Evolutionary conservation across 179 eudicot species (phyloP).

Genomic region (Kewa caespitosa): DNA sequence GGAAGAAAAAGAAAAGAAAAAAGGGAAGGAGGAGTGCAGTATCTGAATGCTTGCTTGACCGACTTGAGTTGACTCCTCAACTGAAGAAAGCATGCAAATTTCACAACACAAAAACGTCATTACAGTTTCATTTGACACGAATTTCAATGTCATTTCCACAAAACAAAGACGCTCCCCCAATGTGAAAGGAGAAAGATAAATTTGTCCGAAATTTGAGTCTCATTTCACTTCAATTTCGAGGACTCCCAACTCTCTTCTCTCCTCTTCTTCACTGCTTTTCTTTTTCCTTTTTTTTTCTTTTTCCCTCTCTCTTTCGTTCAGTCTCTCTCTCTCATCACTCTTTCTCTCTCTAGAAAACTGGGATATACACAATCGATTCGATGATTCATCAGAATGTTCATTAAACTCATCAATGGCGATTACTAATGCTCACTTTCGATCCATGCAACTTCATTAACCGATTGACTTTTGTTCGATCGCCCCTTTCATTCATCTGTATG

Average conservation of each 20-base stretch:
- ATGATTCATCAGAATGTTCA: neutral
- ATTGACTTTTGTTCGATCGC: conserved; percentile 13
- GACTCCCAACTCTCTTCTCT: neutral
- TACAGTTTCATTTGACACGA: neutral
- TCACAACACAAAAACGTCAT: conserved; percentile 1
- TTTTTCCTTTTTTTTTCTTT: neutral
- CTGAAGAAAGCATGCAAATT: too few relatives aligned
- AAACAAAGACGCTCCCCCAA: neutral
- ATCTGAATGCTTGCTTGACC: too few relatives aligned
- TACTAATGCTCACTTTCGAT: neutral
- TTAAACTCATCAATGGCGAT: neutral
- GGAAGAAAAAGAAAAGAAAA: too few relatives aligned
- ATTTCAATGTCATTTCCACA: conserved; percentile 27
- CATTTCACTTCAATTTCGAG: too few relatives aligned
- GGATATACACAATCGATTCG: neutral
- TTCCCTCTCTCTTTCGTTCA: neutral
- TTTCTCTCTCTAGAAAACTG: neutral
- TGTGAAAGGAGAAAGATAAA: neutral
- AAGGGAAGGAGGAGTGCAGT: too few relatives aligned
- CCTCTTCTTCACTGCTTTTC: neutral
- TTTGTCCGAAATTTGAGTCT: neutral
- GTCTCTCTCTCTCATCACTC: neutral
- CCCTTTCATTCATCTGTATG: too few relatives aligned
- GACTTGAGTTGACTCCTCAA: neutral
- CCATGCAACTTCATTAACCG: neutral